A percentile compares a stretch with the other conserved stretches of the same genome.
Conservation (phyloP, 768 basidiomycete species). For the Rhodocollybia butyracea region DNA sequence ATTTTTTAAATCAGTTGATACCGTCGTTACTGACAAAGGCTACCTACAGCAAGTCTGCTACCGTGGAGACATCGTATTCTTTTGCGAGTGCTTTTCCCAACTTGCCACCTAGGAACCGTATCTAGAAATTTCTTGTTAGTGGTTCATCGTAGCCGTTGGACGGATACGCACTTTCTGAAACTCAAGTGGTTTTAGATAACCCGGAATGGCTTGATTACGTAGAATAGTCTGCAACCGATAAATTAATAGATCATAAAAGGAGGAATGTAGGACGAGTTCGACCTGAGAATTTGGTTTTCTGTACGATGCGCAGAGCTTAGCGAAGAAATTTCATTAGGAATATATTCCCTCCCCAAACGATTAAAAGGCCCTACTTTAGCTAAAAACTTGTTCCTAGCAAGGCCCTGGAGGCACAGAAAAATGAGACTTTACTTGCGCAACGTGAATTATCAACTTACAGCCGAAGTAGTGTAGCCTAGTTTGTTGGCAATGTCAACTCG, state of each 20-base stretch:
- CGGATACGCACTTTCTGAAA: constrained; percentile 93
- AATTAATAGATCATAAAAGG: background rate
- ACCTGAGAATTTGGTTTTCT: constrained; percentile 90
- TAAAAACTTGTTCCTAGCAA: constrained; percentile 90
- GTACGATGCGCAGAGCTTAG: constrained; percentile 83
- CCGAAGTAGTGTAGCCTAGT: constrained; percentile 92
- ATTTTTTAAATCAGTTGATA: background rate
- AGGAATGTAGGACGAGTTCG: background rate
- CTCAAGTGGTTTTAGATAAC: constrained; percentile 78
- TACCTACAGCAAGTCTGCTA: constrained; percentile 85
- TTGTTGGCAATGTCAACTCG: constrained; percentile 62
- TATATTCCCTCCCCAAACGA: background rate
- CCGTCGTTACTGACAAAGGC: background rate
- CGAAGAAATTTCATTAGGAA: constrained; percentile 6
- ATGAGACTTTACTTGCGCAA: background rate
- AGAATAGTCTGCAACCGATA: constrained; percentile 64
- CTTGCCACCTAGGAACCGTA: constrained; percentile 93
- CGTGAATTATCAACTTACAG: constrained; percentile 48
- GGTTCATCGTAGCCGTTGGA: no score
- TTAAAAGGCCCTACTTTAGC: constrained; percentile 65
- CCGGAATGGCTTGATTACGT: constrained; percentile 77
- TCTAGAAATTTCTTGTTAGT: no score
- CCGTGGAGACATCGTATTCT: constrained; percentile 86
- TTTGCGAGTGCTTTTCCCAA: constrained; percentile 83
- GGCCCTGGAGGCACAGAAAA: constrained; percentile 49